phyloP scores from a whole-genome alignment of 2,329 filamentous ascomycete species.

The Cryphonectria carpinicola region DNA sequence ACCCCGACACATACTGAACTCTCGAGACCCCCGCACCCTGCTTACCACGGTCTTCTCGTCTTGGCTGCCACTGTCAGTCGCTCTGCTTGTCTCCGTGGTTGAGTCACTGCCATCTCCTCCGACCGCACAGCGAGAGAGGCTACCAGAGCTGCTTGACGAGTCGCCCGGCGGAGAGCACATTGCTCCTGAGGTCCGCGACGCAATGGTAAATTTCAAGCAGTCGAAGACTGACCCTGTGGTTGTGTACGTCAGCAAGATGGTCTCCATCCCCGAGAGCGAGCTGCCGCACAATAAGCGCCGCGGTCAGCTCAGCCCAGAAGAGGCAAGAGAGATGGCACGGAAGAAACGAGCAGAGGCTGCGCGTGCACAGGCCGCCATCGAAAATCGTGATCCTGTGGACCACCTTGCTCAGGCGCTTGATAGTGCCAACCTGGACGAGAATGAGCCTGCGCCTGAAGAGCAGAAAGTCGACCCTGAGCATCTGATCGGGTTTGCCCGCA shows the following conservation, averaged over 20 bases:
- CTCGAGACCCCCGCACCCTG: conserved; percentile 80
- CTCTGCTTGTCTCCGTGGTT: conserved; percentile 88
- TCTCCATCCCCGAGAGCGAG: conserved; percentile 91
- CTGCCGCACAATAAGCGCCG: conserved; percentile 82
- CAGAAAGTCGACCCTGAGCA: conserved; percentile 74
- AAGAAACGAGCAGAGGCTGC: conserved; percentile 90
- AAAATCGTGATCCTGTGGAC: conserved; percentile 52
- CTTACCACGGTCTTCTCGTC: conserved; percentile 84
- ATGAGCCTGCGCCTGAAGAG: conserved; percentile 46
- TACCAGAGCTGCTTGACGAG: conserved; percentile 77
- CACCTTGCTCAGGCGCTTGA: conserved; percentile 65
- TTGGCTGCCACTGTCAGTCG: conserved; percentile 93
- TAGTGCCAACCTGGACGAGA: conserved; percentile 62
- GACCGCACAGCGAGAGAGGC: conserved; percentile 75
- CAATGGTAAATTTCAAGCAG: conserved; percentile 80
- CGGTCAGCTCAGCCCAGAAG: conserved; percentile 80
- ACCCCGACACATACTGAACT: conserved; percentile 80
- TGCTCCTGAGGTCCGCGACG: conserved; percentile 70
- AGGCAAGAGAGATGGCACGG: conserved; percentile 84
- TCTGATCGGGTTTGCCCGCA: conserved; percentile 89
- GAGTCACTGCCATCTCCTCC: conserved; percentile 88
- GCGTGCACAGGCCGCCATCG: conserved; percentile 67
- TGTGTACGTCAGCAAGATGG: conserved; percentile 98
- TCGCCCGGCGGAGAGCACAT: conserved; percentile 79
- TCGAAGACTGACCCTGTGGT: conserved; percentile 76